Percentiles rank a stretch among this genome's conserved stretches.
Evolutionary conservation across 441 rosid genomes (phyloP).

Genomic region (Populus trichocarpa): DNA sequence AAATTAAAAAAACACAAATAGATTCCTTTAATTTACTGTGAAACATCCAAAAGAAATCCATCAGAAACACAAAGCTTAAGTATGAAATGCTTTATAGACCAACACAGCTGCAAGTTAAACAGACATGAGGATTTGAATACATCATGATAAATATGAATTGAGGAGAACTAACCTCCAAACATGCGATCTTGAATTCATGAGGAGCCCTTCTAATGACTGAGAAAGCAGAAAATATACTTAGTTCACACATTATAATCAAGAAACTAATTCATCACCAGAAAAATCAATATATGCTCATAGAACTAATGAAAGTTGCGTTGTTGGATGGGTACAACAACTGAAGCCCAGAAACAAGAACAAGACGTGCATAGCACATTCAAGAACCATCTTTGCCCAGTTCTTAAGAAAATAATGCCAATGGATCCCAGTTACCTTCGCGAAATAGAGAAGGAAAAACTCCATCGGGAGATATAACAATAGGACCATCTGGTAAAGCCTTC

Average conservation of each 20-base stretch:
- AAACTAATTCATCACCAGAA: background rate
- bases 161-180: conserved; percentile 85
- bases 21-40: background rate
- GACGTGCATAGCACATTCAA: background rate
- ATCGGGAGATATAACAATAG: conserved; percentile 96
- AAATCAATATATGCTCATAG: background rate
- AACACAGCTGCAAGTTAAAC: background rate
- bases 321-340: background rate
- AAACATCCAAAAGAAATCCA: background rate
- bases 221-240: conserved; percentile 14
- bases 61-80: background rate
- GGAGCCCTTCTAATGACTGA: conserved; percentile 98
- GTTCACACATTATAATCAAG: conserved; percentile 10
- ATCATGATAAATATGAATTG: conserved; percentile 3
- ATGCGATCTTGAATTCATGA: conserved; percentile 96
- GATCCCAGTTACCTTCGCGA: conserved; percentile 74
- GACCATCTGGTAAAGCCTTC: conserved; percentile 92
- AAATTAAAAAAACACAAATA: background rate
- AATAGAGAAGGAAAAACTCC: conserved; percentile 89
- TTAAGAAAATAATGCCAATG: background rate
- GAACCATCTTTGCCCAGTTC: background rate
- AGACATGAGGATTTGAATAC: background rate
- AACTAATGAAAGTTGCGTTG: background rate
- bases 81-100: background rate
- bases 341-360: background rate